Base-by-base conservation (phyloP, 768 basidiomycete species). In the Rhodotorula taiwanensis region DNA sequence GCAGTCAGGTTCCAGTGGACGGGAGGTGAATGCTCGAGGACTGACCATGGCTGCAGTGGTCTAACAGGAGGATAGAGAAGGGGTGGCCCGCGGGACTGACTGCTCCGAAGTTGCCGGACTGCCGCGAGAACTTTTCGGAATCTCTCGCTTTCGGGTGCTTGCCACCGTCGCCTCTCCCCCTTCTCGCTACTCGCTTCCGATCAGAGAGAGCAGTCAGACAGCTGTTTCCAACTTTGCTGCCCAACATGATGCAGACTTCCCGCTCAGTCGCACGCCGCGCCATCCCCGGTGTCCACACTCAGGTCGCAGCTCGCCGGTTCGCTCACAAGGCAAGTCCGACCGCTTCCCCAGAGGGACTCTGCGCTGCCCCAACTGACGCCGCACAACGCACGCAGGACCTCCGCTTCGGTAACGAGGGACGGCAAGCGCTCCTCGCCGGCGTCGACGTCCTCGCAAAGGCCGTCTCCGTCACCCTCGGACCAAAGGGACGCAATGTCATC, bases 401-500 rank as follows among this genome's bases (percentile, higher is more conserved):
- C 76, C 86, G 87, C 79, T 97, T 98, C 79, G 88, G 87, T 74
- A 93, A 97, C 76, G 90, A 91, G 70, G 92, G 92, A 70, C 83
- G 93, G 68, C 89, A 91, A 34, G 83, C 84, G 77, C 94, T 95
- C 78, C 82, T 97, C 71, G 87, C 86, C 76, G 94, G 94, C 77
- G 92, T 99, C 67, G 93, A 98, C 78, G 81, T 94, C 73, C 85
- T 99, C 70, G 93, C 94, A 63, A 91, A 97, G 76, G 93, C 94
- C 62, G 94, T 98, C 75, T 86, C 85, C 70, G 91, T 95, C 52
- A 99, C 94, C 45, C 83, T 98, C 30, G 94, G 94, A 62, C 94
- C 94, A 36, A 98, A 99, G 79, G 90, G 91, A 71, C 84, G 93
- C 74, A 99, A 95, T 77, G 94, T 98, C 75, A 98, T 98, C 80